Evolutionary conservation across 176 grass and related monocot genomes (phyloP).

Genomic region (Oryza glaberrima): DNA sequence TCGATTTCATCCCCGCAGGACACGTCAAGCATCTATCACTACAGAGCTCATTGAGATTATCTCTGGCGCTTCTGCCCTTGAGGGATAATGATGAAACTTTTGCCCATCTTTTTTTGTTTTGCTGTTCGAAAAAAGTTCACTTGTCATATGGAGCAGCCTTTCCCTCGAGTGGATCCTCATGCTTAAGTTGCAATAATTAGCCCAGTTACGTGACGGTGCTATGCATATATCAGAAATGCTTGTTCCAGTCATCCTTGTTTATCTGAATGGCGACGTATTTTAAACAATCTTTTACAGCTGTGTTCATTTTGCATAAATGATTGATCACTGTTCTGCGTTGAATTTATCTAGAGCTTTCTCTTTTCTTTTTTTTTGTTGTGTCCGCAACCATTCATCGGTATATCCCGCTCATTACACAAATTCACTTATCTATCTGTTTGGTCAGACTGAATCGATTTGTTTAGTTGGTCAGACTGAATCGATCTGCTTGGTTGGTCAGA

Average conservation of each 20-base stretch:
- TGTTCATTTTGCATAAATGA: constrained; percentile 15
- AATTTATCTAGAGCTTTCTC: too few relatives aligned
- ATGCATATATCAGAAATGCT: background rate
- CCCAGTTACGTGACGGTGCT: background rate
- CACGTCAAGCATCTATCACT: constrained; percentile 96
- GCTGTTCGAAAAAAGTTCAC: background rate
- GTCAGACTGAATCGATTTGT: too few relatives aligned
- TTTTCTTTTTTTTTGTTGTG: too few relatives aligned
- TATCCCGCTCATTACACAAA: too few relatives aligned
- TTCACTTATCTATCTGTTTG: too few relatives aligned
- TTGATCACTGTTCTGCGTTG: too few relatives aligned
- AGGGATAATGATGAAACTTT: constrained; percentile 59
- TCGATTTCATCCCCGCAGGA: constrained; percentile 59
- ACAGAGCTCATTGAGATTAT: constrained; percentile 95
- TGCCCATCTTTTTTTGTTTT: background rate
- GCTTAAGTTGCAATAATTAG: constrained; percentile 46
- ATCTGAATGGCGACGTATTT: background rate
- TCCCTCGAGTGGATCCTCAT: background rate
- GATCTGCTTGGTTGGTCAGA: too few relatives aligned
- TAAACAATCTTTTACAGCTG: background rate
- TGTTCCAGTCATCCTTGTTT: constrained; percentile 14
- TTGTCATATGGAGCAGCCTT: constrained; percentile 9
- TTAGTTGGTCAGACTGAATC: too few relatives aligned
- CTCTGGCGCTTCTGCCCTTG: constrained; percentile 92
- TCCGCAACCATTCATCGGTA: too few relatives aligned